phyloP scores from a whole-genome alignment of 495 filamentous ascomycete genomes.

The Trichoderma reesei region DNA sequence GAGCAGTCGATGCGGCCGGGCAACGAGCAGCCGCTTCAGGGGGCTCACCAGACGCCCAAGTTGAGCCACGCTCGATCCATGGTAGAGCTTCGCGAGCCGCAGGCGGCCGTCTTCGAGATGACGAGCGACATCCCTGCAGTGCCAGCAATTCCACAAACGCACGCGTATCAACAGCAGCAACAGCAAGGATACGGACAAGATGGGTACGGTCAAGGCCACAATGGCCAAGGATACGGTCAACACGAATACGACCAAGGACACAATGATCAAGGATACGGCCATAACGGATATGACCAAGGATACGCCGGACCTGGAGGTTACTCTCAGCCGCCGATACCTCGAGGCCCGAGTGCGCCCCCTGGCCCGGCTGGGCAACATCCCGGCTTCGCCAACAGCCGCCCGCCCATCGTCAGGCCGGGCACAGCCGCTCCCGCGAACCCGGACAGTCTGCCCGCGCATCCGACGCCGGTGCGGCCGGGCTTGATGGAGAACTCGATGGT shows the following conservation, averaged over 20 bases:
- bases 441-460: conserved; percentile 68
- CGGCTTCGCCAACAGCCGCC: background rate
- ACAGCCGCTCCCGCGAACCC: conserved; percentile 25
- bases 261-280: no score
- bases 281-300: background rate
- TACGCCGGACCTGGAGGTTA: conserved; percentile 15
- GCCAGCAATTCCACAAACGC: conserved; percentile 24
- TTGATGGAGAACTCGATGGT: conserved; percentile 49
- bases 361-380: conserved; percentile 18
- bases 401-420: conserved; percentile 18
- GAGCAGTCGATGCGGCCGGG: conserved; percentile 33
- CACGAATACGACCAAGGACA: conserved; percentile 2
- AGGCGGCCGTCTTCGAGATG: conserved; percentile 62
- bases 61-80: conserved; percentile 54
- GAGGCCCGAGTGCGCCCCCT: conserved; percentile 14
- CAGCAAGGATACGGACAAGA: conserved; percentile 20
- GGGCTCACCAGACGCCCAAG: conserved; percentile 32
- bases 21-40: conserved; percentile 29
- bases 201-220: conserved; percentile 1
- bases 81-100: conserved; percentile 52
- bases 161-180: background rate
- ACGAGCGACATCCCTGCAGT: conserved; percentile 47
- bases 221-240: conserved; percentile 20
- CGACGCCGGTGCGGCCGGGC: conserved; percentile 70
- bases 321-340: conserved; percentile 14